Evolutionary conservation across 345 rosid genomes (phyloP), one percentile per base, ranked within the genome.

Genomic region (Gossypium stocksii): DNA sequence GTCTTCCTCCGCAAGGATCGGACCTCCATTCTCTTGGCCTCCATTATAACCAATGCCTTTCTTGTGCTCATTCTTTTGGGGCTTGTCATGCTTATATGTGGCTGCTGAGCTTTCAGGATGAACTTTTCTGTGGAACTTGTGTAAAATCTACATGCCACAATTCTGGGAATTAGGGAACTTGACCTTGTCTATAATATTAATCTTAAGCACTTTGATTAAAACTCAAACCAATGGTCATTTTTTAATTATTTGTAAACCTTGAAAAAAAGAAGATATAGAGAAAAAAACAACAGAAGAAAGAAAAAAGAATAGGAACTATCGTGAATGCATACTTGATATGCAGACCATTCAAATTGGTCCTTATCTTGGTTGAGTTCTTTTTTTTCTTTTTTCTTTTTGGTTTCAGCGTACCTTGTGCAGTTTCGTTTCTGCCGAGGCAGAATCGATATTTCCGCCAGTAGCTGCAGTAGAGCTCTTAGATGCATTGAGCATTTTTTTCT

Each of bases 41-140:
- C 41, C 64, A 57, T 78, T 82, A 59, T 44, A 46, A 66, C 3
- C 38, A 54, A 57, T 72, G 74, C 53, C 77, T 78, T 75, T 85
- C 77, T 78, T 87, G 77, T 75, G 85, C 78, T 78, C 82, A 46
- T 57, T 76, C 58, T 83, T 86, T 12, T 62, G 83, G 74, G 74
- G 64, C 84, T 82, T 86, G 12, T 74, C 79, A 10, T 68, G 66
- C 85, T 80, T 86, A 57, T 79, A 51, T 7, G 79, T 66, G 11
- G 88, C 60, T 23, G 86, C 49, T 78, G 89, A 72, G 82, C 82
- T 86, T 73, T 91, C 94, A 34, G 97, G 97, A 75, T 91, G 97
- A 64, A 91, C 94, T 81, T 91, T 91, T 75, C 85, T 85, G 83
- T 87, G 91, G 85, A 91, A 91, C 88, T 86, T 87, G 14, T 89